phyloP scores from a whole-genome alignment of 2,329 filamentous ascomycete genomes.

The Talaromyces sp. region DNA sequence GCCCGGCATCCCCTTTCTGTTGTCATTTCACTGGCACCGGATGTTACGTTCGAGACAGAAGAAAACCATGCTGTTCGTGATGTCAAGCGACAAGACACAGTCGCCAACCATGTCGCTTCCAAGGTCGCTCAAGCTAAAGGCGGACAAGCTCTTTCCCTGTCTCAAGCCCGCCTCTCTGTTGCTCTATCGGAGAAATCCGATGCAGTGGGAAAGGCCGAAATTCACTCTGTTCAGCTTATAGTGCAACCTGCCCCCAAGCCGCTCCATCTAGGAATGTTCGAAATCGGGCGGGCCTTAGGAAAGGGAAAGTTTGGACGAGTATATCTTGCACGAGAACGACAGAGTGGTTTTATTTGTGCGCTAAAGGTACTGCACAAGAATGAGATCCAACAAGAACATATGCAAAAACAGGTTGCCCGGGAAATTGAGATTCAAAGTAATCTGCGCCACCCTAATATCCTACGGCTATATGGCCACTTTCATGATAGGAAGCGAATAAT shows the following conservation, averaged over 20 bases:
- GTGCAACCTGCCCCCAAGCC: conserved; percentile 55
- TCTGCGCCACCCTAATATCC: conserved; percentile 77
- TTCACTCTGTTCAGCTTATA: conserved; percentile 39
- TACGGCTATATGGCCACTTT: conserved; percentile 80
- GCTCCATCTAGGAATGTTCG: conserved; percentile 89
- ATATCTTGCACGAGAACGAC: conserved; percentile 75
- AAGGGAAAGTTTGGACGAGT: conserved; percentile 86
- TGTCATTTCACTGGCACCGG: neutral
- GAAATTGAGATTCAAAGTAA: conserved; percentile 89
- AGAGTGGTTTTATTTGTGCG: conserved; percentile 75
- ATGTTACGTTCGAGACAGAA: neutral
- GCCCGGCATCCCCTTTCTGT: neutral
- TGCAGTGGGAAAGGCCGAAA: neutral
- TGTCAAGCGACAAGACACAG: neutral
- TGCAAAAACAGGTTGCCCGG: conserved; percentile 80
- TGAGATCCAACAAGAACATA: conserved; percentile 71
- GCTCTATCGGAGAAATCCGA: neutral
- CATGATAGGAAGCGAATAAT: conserved; percentile 84
- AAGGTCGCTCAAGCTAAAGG: neutral
- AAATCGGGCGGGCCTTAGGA: conserved; percentile 78
- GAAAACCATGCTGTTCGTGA: neutral
- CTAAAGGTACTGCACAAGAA: conserved; percentile 82
- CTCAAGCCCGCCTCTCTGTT: neutral
- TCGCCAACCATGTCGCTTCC: neutral
- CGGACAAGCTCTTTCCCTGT: neutral